A percentile compares a stretch with the other conserved stretches of the same genome.
Evolutionary conservation across 2,329 filamentous ascomycete genomes (phyloP).

Genomic region (Penicillium corylophilum): DNA sequence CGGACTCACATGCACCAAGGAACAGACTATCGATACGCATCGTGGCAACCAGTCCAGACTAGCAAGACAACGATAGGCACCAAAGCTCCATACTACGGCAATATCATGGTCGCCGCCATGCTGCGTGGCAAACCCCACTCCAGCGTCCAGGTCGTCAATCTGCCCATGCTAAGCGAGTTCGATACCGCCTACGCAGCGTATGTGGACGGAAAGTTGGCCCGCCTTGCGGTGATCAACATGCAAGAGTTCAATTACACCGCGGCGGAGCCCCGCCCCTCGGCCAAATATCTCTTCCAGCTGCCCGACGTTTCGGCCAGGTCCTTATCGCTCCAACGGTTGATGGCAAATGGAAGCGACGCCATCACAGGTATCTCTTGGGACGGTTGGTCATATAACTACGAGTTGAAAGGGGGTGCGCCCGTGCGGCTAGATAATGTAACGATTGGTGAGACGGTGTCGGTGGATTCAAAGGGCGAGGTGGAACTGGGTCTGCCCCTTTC

Average conservation of each 20-base stretch:
- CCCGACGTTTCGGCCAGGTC: conserved; percentile 20
- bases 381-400: conserved; percentile 61
- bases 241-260: conserved; percentile 59
- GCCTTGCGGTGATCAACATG: conserved; percentile 60
- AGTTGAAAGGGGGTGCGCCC: conserved; percentile 55
- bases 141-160: conserved; percentile 50
- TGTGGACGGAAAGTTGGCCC: conserved; percentile 43
- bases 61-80: conserved; percentile 53
- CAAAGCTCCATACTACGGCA: conserved; percentile 65
- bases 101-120: conserved; percentile 58
- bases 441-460: conserved; percentile 44
- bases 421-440: conserved; percentile 58
- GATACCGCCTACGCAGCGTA: conserved; percentile 61
- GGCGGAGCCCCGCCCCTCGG: conserved; percentile 30
- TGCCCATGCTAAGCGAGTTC: conserved; percentile 43
- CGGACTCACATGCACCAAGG: conserved; percentile 65
- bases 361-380: conserved; percentile 62
- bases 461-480: conserved; percentile 36
- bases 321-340: conserved; percentile 49
- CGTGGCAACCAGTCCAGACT: conserved; percentile 61
- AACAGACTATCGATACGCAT: conserved; percentile 60
- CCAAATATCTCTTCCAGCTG: conserved; percentile 27
- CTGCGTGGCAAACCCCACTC: conserved; percentile 30
- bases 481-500: conserved; percentile 27
- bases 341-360: conserved; percentile 64